phyloP scores from a whole-genome alignment of 2,329 filamentous ascomycete genomes.

The Aspergillus vadensis region DNA sequence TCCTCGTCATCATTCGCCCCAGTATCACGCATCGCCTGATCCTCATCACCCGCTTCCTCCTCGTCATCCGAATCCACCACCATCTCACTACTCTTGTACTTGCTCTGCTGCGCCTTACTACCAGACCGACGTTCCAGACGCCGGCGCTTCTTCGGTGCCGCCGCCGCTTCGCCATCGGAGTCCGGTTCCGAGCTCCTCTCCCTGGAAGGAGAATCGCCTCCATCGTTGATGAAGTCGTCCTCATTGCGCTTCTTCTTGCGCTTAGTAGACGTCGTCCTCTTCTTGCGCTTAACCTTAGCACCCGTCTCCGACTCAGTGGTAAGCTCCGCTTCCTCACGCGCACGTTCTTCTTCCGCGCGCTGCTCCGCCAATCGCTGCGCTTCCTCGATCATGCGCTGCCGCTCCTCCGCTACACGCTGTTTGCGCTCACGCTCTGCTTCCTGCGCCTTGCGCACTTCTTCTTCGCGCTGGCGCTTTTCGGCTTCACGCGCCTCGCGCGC shows the following conservation, averaged over 20 bases:
- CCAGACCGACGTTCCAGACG: conserved; percentile 58
- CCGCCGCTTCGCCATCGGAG: conserved; percentile 39
- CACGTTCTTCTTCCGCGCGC: conserved; percentile 69
- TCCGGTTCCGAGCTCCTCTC: conserved; percentile 35
- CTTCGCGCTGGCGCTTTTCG: conserved; percentile 76
- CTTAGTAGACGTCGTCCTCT: conserved; percentile 49
- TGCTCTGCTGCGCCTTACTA: conserved; percentile 50
- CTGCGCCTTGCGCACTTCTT: conserved; percentile 67
- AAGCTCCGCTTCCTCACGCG: conserved; percentile 72
- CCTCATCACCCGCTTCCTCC: conserved; percentile 47
- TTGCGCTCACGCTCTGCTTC: conserved; percentile 73
- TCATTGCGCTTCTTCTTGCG: conserved; percentile 62
- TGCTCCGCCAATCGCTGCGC: conserved; percentile 72
- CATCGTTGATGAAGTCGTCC: conserved; percentile 35
- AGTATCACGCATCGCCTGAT: conserved; percentile 32
- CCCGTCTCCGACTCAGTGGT: conserved; percentile 82
- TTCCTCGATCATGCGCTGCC: conserved; percentile 74
- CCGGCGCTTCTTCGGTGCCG: conserved; percentile 59
- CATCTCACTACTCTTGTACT: conserved; percentile 85
- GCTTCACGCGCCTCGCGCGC: conserved; percentile 79
- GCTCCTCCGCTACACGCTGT: conserved; percentile 81
- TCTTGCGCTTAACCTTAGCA: conserved; percentile 77
- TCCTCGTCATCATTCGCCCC: conserved; percentile 32
- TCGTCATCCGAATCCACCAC: conserved; percentile 71
- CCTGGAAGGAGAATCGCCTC: conserved; percentile 27